Evolutionary conservation across 2,329 filamentous ascomycete genomes (phyloP), one percentile per base, ranked within the genome.

Genomic region (Arthrobotrys sinensis): DNA sequence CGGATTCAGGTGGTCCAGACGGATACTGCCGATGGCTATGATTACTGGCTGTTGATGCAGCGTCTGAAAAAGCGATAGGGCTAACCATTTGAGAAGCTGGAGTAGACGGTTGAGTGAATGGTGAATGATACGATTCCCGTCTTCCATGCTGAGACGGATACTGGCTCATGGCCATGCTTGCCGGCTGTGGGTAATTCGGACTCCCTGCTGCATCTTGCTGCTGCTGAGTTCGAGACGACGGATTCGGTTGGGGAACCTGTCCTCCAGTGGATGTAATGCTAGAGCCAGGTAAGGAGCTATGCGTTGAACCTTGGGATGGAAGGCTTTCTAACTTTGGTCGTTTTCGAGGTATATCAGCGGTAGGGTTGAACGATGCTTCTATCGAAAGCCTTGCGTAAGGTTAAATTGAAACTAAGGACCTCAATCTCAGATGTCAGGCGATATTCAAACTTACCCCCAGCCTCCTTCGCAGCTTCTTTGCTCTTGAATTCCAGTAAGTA

Each of bases 401-500:
- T 79, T 76, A 79, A 79, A 79, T 71, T 79, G 65, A 66, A 70
- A 57, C 57, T 7, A 52, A 65, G 14, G 46, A 53, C 21, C 21
- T 28, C 32, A 21, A 64, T 14, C 28, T 48, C 19, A 24, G 10
- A 55, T 57, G n/a, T 55, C 8, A 60, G 38, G 48, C 36, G 24
- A 16, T 53, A 60, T 48, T 68, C 14, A 10, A 24, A 60, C 55
- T 40, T 79, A 75, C 76, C 69, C 36, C 72, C 68, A 21, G 79
- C 79, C 84, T 89, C 89, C 88, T 87, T 89, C 87, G 65, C 85
- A 86, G 70, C 86, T 86, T 28, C 88, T 85, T 82, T 94, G 91
- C 38, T 80, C 82, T 92, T 94, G 85, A 96, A 95, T 0, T 94
- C 92, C 36, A 89, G 88, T 21, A 95, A 85, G 82, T 96, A 96